Conservation (phyloP, 208 protist species). For the Leptomonas pyrrhocoris region DNA sequence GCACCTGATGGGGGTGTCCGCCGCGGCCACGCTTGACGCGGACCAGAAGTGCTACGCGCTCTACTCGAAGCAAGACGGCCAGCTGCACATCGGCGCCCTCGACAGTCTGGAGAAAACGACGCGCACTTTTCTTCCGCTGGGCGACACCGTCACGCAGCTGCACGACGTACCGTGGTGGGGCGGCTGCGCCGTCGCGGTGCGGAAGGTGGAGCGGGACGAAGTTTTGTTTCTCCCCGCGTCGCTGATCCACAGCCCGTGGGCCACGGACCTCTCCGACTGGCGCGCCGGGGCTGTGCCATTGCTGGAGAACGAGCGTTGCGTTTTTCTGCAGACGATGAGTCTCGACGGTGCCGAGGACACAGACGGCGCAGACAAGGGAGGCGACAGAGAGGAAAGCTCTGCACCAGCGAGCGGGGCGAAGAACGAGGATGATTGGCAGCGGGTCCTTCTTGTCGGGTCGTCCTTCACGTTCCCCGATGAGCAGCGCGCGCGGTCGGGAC, state of each 20-base stretch:
- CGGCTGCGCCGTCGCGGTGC: slow-evolving; percentile 54
- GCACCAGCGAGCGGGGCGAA: background rate
- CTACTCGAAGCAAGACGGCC: slow-evolving; percentile 27
- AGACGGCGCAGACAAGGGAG: background rate
- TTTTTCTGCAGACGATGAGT: slow-evolving; percentile 66
- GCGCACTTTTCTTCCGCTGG: slow-evolving; percentile 46
- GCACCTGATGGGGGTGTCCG: slow-evolving; percentile 26
- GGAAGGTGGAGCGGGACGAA: slow-evolving; percentile 62
- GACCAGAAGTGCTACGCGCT: slow-evolving; percentile 30
- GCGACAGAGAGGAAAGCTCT: slow-evolving; percentile 11
- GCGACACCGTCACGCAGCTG: slow-evolving; percentile 71
- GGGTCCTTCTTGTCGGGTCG: slow-evolving; percentile 68
- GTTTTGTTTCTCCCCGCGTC: slow-evolving; percentile 51
- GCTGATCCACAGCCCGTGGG: slow-evolving; percentile 35
- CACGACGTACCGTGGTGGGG: slow-evolving; percentile 59
- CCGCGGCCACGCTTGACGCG: slow-evolving; percentile 28
- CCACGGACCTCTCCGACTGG: slow-evolving; percentile 12
- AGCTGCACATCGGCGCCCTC: slow-evolving; percentile 37
- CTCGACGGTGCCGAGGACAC: slow-evolving; percentile 33
- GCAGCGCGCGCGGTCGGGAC: slow-evolving; percentile 56
- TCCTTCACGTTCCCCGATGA: slow-evolving; percentile 85
- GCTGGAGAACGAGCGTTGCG: slow-evolving; percentile 83
- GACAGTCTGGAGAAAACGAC: slow-evolving; percentile 57
- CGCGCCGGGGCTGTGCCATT: slow-evolving; percentile 34
- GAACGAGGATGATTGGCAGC: slow-evolving; percentile 7